A percentile compares a stretch with the other conserved stretches of the same genome.
Evolutionary conservation across 1,139 yeast species (phyloP).

Genomic region (Zygosaccharomyces pseudobailii): DNA sequence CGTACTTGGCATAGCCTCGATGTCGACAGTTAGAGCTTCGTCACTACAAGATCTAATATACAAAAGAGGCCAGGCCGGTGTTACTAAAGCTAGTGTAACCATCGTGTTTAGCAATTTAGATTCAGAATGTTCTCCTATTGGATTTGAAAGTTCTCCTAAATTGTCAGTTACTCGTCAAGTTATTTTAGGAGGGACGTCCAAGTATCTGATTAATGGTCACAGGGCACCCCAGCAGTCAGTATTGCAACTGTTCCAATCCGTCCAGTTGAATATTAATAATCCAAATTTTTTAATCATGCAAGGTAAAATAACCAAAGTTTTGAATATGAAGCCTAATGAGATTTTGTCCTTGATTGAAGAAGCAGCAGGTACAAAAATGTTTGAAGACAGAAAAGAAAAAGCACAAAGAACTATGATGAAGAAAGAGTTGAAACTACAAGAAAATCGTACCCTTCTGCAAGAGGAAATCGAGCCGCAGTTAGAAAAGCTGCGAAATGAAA

Average conservation of each 20-base stretch:
- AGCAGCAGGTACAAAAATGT: constrained; percentile 96
- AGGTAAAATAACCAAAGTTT: constrained; percentile 93
- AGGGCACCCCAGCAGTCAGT: constrained; percentile 95
- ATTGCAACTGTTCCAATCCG: constrained; percentile 83
- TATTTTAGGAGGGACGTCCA: constrained; percentile 85
- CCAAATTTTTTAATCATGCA: constrained; percentile 98
- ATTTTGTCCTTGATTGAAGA: constrained; percentile 89
- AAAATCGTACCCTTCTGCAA: constrained; percentile 62
- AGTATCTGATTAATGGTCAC: constrained; percentile 91
- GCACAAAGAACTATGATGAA: constrained; percentile 89
- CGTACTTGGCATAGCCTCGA: constrained; percentile 93
- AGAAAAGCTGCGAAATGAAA: constrained; percentile 74
- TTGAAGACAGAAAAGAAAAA: constrained; percentile 87
- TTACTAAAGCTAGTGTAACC: constrained; percentile 94
- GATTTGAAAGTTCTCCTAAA: constrained; percentile 73
- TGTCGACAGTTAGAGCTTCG: constrained; percentile 91
- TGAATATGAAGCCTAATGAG: constrained; percentile 93
- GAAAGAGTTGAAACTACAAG: constrained; percentile 78
- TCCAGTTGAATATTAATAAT: constrained; percentile 90
- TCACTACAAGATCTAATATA: constrained; percentile 90
- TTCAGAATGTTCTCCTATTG: constrained; percentile 72
- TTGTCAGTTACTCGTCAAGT: constrained; percentile 92
- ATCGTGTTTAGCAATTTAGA: constrained; percentile 89
- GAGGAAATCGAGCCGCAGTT: constrained; percentile 95
- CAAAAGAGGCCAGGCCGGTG: constrained; percentile 97